phyloP scores from a whole-genome alignment of 805 yeast species.

The Kuraishia borneana region DNA sequence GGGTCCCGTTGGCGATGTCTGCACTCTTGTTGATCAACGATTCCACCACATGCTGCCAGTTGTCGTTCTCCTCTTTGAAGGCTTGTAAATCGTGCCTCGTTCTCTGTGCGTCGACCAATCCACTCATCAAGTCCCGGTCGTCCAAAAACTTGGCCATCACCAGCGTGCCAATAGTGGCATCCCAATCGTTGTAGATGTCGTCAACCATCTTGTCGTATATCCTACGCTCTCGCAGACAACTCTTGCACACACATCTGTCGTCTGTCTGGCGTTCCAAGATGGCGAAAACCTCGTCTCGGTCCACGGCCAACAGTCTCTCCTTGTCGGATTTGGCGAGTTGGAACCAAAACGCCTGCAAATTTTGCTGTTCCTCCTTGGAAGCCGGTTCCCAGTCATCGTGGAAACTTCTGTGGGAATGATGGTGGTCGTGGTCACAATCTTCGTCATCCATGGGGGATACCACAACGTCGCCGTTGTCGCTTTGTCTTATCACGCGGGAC shows the following conservation, averaged over 20 bases:
- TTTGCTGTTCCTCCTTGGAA: slow-evolving; percentile 37
- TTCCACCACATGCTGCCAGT: background rate
- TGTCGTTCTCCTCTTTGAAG: background rate
- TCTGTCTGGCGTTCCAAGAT: slow-evolving; percentile 51
- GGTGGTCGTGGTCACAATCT: slow-evolving; percentile 4
- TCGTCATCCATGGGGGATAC: slow-evolving; percentile 40
- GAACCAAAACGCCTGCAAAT: slow-evolving; percentile 54
- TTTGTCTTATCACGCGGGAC: slow-evolving; percentile 60
- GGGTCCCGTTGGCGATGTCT: background rate
- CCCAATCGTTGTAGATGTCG: slow-evolving; percentile 45
- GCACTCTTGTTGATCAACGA: background rate
- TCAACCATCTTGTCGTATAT: slow-evolving; percentile 66
- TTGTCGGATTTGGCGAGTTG: slow-evolving; percentile 53
- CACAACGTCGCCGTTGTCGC: slow-evolving; percentile 61
- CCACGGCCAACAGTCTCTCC: slow-evolving; percentile 52
- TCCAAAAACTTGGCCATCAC: background rate
- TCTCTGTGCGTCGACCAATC: background rate
- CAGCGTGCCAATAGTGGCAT: background rate
- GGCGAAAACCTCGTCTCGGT: slow-evolving; percentile 57
- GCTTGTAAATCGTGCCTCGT: too few relatives aligned
- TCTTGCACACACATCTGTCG: slow-evolving; percentile 55
- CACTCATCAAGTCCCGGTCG: background rate
- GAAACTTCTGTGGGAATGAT: slow-evolving; percentile 1
- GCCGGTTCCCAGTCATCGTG: slow-evolving; percentile 32
- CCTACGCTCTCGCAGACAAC: slow-evolving; percentile 64